phyloP scores from a whole-genome alignment of 2,329 filamentous ascomycete genomes.

The Malbranchea zuffiana region DNA sequence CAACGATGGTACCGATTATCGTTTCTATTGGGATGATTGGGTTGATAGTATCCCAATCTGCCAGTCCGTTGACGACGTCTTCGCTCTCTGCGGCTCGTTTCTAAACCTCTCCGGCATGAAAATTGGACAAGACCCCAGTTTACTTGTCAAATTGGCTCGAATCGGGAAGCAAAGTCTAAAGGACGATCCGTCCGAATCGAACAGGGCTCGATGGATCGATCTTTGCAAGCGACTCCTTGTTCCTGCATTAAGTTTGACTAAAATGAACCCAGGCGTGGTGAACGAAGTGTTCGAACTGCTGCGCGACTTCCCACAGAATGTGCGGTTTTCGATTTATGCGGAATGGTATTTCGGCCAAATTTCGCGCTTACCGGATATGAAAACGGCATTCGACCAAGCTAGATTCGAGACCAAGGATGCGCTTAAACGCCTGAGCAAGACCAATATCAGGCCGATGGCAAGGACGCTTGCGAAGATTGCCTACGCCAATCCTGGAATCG shows the following conservation, averaged over 20 bases:
- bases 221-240: constrained; percentile 75
- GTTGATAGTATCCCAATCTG: constrained; percentile 84
- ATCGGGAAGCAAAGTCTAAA: constrained; percentile 69
- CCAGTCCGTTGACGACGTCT: constrained; percentile 80
- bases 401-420: constrained; percentile 70
- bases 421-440: constrained; percentile 79
- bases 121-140: constrained; percentile 69
- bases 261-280: constrained; percentile 69
- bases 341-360: constrained; percentile 81
- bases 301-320: constrained; percentile 62
- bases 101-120: constrained; percentile 78
- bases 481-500: constrained; percentile 77
- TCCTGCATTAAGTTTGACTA: constrained; percentile 76
- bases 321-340: constrained; percentile 78
- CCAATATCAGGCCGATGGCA: constrained; percentile 77
- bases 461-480: constrained; percentile 85
- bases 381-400: constrained; percentile 64
- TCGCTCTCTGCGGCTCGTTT: constrained; percentile 72
- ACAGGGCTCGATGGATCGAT: constrained; percentile 70
- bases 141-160: constrained; percentile 71
- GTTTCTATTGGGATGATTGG: constrained; percentile 98
- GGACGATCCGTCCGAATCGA: constrained; percentile 58
- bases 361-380: constrained; percentile 66
- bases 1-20: constrained; percentile 64
- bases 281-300: constrained; percentile 81